Evolutionary conservation across 495 filamentous ascomycete species (phyloP), one percentile per base, ranked within the genome.

Genomic region (Penicillium samsonianum): DNA sequence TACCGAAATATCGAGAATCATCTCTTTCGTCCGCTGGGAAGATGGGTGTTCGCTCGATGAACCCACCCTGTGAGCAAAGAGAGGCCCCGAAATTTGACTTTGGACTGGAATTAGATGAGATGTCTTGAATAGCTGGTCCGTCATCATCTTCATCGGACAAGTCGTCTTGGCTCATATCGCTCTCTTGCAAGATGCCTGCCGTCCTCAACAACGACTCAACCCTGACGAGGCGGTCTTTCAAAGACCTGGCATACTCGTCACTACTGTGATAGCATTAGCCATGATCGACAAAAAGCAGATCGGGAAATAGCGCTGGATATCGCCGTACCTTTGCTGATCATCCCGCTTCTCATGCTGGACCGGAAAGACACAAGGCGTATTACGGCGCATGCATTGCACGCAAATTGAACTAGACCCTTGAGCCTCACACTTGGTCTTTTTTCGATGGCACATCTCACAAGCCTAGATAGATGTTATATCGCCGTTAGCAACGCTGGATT

Each of bases 401-500:
- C 94, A 98, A 20, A 64, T 17, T 22, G 48, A 14, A 48, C 84
- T 79, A 30, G 90, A 88, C 52, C 90, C 82, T 70, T 95, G 92
- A 49, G 92, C 86, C 69, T 96, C 92, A 72, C 94, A 98, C 74
- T 94, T 96, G 66, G 94, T 95, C 82, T 97, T 97, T 81, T 92
- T 96, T 77, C 91, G 94, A 64, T 90, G 85, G 67, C 94, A 98
- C 89, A 91, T 92, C 67, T 96, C 92, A 78, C 93, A 98, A 49
- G 92, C 92, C 89, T 93, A 57, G 50, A 35, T 16, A 38, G 35
- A n/a, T n/a, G 7, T 38, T 6, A 8, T 17, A 26, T 38, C 43
- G 28, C 40, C 47, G 60, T 59, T 50, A 64, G 63, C 53, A 33
- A 31, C 2, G 22, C n/a, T 17, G 50, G 19, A 10, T 22, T 41